Evolutionary conservation across 2,329 filamentous ascomycete species (phyloP).

Genomic region (Aspergillus fijiensis): DNA sequence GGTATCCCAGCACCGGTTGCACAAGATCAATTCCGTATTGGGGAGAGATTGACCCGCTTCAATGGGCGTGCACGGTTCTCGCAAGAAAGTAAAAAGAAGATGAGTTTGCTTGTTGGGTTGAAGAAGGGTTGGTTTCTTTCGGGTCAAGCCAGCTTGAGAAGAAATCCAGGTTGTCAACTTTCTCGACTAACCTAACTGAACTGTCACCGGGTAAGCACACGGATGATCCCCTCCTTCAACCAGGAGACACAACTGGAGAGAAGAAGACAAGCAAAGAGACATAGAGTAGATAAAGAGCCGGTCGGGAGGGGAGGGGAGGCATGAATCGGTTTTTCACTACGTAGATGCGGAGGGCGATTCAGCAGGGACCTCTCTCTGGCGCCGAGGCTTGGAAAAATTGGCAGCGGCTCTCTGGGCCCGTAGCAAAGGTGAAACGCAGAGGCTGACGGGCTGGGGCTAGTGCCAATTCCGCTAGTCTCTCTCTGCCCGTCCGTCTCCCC

Average conservation of each 20-base stretch:
- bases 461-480: background rate
- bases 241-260: conserved; percentile 1
- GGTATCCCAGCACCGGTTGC: conserved; percentile 7
- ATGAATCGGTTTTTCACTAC: conserved; percentile 16
- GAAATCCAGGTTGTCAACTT: background rate
- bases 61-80: conserved; percentile 17
- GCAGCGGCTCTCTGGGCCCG: conserved; percentile 13
- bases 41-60: conserved; percentile 17
- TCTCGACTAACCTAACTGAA: background rate
- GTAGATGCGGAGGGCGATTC: conserved; percentile 20
- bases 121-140: background rate
- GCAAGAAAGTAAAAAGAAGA: background rate
- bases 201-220: conserved; percentile 3
- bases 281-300: background rate
- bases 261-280: background rate
- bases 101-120: conserved; percentile 7
- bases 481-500: background rate
- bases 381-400: conserved; percentile 12
- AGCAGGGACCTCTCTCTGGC: conserved; percentile 14
- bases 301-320: background rate
- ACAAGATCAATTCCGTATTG: conserved; percentile 13
- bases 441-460: conserved; percentile 15
- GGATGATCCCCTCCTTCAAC: background rate
- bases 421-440: conserved; percentile 16
- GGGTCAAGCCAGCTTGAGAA: conserved; percentile 8